Evolutionary conservation across 306 rosid species (phyloP), one percentile per base, ranked within the genome.

Genomic region (Luffa acutangula): DNA sequence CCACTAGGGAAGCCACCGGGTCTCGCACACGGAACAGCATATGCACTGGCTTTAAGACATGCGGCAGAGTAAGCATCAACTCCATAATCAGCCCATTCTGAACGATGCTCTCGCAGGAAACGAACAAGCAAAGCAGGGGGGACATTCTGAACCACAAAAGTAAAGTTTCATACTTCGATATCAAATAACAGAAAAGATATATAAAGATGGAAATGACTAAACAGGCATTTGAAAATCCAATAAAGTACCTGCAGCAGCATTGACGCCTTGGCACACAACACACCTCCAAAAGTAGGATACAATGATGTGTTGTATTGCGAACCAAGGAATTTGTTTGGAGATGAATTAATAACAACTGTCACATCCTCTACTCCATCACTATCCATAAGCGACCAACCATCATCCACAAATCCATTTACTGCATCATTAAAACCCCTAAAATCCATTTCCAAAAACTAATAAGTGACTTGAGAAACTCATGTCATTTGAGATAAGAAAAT

Each of bases 81-180:
- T 20, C 97, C 96, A 79, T 88, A 88, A 83, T 95, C 99, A 43
- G 99, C 99, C 99, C 99, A 95, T 72, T 95, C 99, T 0, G 99
- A 91, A 1, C 99, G 93, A 78, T 95, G 99, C 87, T 95, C 99
- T 85, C 99, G 89, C 82, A 95, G 81, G 80, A 93, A 95, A 9
- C 96, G 97, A 79, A 95, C 97, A 81, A 95, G 97, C 82, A 95
- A 81, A 59, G 97, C 96, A 72, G 99, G 99, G 56, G 99, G 99
- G 56, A 95, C 99, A 85, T 92, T 88, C 99, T 78, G 78, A 6
- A 33, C 33, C 60, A 51, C 62, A 73, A 31, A 37, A 49, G 42
- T 9, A 34, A 73, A 48, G 58, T 8, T 31, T 10, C 62, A 74
- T 37, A 6, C 12, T 41, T 25, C 1, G 2, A 13, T 21, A 39